Conservation (phyloP, 495 filamentous ascomycete genomes). For the Bacidia gigantensis region DNA sequence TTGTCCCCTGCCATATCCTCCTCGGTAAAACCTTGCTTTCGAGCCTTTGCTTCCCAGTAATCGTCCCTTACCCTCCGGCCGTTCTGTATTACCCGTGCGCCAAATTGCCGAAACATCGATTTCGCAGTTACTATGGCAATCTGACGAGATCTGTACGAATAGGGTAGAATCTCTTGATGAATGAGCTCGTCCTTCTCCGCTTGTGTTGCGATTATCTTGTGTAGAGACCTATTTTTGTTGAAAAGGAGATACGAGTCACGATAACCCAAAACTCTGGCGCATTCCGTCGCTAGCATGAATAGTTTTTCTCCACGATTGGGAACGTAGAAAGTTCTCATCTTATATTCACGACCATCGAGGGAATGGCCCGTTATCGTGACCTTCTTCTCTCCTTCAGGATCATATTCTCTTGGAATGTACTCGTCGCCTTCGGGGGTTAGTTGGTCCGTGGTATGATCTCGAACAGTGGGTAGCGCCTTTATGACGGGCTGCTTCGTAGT, state of each 20-base stretch:
- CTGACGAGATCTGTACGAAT: slow-evolving; percentile 94
- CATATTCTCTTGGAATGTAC: slow-evolving; percentile 86
- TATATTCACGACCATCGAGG: slow-evolving; percentile 72
- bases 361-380: slow-evolving; percentile 71
- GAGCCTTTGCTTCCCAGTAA: slow-evolving; percentile 95
- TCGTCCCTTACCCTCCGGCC: slow-evolving; percentile 90
- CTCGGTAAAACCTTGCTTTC: slow-evolving; percentile 96
- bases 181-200: slow-evolving; percentile 95
- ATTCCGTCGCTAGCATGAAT: slow-evolving; percentile 98
- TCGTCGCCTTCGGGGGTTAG: slow-evolving; percentile 86
- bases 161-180: slow-evolving; percentile 84
- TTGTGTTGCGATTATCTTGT: slow-evolving; percentile 96
- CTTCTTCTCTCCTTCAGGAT: slow-evolving; percentile 87
- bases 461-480: slow-evolving; percentile 89
- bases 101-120: slow-evolving; percentile 99
- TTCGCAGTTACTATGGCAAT: slow-evolving; percentile 98
- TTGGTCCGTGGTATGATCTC: slow-evolving; percentile 96
- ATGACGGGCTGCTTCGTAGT: slow-evolving; percentile 75
- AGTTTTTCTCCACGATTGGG: slow-evolving; percentile 82
- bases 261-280: slow-evolving; percentile 86
- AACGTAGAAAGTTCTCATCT: slow-evolving; percentile 86
- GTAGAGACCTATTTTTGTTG: slow-evolving; percentile 96
- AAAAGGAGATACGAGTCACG: slow-evolving; percentile 95
- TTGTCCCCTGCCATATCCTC: slow-evolving; percentile 95
- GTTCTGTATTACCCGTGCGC: slow-evolving; percentile 82